Evolutionary conservation across 2,329 filamentous ascomycete genomes (phyloP), one percentile per base, ranked within the genome.

Genomic region (Raffaelea ambrosiae): DNA sequence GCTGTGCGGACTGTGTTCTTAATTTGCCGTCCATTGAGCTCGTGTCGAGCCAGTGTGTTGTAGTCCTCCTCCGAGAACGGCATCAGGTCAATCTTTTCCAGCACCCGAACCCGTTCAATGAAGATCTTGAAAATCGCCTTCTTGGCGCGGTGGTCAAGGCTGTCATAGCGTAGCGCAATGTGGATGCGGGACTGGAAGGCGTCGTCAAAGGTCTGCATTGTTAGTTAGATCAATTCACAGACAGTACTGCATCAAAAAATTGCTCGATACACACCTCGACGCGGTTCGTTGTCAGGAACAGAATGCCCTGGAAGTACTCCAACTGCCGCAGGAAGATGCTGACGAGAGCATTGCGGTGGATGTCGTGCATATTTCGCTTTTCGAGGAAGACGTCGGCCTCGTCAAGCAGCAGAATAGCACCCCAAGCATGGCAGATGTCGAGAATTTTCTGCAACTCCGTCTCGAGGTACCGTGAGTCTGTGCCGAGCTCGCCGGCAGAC

Each of bases 271-370:
- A 45, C 59, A 73, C 73, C 68, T 85, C 79, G 1, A 94, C 87
- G 2, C 88, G 80, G 61, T 95, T 95, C 3, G 89, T 95, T 0
- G 89, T 95, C 22, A 95, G 66, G 69, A 95, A 94, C 4, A 95
- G 64, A 46, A 95, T 94, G 3, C 89, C 89, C 60, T 94, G 86
- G 67, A 94, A 95, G 63, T 95, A 95, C 64, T 96, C 90, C 0
- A 95, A 72, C 48, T 91, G 74, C 0, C 88, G 81, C 3, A 95
- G 70, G 71, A 95, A 95, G 58, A 95, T 88, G 61, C 83, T 87
- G 46, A 73, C 69, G 3, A 76, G 61, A 43, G 68, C 71, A 55
- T 77, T 77, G 16, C 71, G 64, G 36, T 62, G 61, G 14, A 76
- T 65, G 52, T 76, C 67, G 36, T 64, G 62, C 36, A 65, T 63